Conservation (phyloP, 768 basidiomycete genomes). For the Calocera viscosa region DNA sequence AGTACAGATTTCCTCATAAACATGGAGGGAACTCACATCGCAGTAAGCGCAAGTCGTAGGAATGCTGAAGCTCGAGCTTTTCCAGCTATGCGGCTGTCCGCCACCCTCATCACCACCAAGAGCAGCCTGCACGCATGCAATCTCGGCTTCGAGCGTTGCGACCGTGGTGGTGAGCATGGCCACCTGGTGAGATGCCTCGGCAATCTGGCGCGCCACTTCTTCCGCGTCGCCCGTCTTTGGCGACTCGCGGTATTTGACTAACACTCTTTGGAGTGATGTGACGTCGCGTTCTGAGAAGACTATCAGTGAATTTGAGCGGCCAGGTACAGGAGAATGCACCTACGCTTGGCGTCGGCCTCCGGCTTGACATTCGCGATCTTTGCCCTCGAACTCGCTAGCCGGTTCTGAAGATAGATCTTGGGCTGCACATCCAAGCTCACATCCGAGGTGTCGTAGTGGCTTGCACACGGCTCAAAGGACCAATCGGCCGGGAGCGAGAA, state of each 20-base stretch:
- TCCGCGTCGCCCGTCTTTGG: constrained; percentile 44
- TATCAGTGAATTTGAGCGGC: constrained; percentile 10
- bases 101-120: constrained; percentile 69
- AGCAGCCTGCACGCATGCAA: constrained; percentile 44
- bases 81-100: constrained; percentile 63
- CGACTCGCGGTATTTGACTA: constrained; percentile 39
- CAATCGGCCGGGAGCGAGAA: constrained; percentile 56
- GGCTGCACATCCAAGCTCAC: constrained; percentile 57
- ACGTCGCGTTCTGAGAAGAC: constrained; percentile 39
- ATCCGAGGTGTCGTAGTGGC: constrained; percentile 58
- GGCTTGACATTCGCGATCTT: constrained; percentile 55
- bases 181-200: constrained; percentile 52
- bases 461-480: constrained; percentile 61
- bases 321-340: constrained; percentile 19
- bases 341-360: constrained; percentile 50
- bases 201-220: constrained; percentile 39
- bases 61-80: constrained; percentile 74
- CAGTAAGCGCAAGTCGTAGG: constrained; percentile 74
- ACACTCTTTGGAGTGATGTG: constrained; percentile 37
- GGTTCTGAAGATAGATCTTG: constrained; percentile 72
- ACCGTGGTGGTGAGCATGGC: constrained; percentile 44
- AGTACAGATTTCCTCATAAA: constrained; percentile 2
- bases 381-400: constrained; percentile 43
- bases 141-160: constrained; percentile 49
- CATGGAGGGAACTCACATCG: constrained; percentile 39